Evolutionary conservation across 176 grass and related monocot species (phyloP).

Genomic region (Tillandsia leiboldiana): DNA sequence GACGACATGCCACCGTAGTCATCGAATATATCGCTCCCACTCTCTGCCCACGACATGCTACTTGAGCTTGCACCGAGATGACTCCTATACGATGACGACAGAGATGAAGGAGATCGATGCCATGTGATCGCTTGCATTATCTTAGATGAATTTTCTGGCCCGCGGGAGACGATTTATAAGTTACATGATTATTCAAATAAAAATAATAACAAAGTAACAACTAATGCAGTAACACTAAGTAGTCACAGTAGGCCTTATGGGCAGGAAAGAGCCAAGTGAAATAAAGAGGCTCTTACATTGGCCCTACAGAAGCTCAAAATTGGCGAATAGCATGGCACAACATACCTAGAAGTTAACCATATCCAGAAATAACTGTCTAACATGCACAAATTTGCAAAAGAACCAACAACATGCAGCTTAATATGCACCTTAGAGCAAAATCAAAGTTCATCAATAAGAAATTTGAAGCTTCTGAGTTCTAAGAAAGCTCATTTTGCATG

Average conservation of each 20-base stretch:
- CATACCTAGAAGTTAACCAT: no score
- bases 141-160: constrained; percentile 78
- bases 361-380: no score
- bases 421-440: not conserved
- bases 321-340: no score
- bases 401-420: not conserved
- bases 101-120: constrained; percentile 73
- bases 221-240: not conserved
- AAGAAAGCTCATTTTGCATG: not conserved
- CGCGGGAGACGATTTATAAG: constrained; percentile 24
- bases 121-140: constrained; percentile 80
- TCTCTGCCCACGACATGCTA: constrained; percentile 66
- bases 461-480: not conserved
- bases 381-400: no score
- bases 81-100: constrained; percentile 40
- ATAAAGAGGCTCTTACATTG: no score
- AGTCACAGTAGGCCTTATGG: no score
- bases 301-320: no score
- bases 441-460: not conserved
- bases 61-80: constrained; percentile 57
- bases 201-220: constrained; percentile 34
- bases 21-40: constrained; percentile 61
- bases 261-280: no score
- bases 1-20: constrained; percentile 74
- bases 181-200: constrained; percentile 15